phyloP scores from a whole-genome alignment of 345 rosid genomes.

The Syzygium oleosum region DNA sequence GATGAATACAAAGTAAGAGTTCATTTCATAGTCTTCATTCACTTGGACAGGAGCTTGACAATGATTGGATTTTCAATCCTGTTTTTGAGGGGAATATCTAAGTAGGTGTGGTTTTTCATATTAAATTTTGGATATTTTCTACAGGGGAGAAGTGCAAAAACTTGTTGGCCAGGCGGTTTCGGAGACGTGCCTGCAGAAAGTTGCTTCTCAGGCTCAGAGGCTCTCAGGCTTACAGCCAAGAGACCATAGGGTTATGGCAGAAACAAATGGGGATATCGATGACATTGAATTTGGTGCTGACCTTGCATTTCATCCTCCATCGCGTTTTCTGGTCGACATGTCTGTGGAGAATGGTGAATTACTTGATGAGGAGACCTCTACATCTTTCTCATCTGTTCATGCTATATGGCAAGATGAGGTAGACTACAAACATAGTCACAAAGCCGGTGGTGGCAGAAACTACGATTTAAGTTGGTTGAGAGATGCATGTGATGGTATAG shows the following conservation, averaged over 20 bases:
- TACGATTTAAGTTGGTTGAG: slow-evolving; percentile 81
- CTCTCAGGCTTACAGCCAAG: slow-evolving; percentile 54
- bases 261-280: slow-evolving; percentile 23
- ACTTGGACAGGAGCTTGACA: background rate
- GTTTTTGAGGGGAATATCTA: background rate
- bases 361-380: slow-evolving; percentile 27
- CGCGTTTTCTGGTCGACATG: slow-evolving; percentile 68
- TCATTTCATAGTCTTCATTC: background rate
- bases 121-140: background rate
- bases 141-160: slow-evolving; percentile 72
- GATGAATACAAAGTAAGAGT: background rate
- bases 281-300: slow-evolving; percentile 73
- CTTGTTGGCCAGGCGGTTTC: slow-evolving; percentile 56
- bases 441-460: slow-evolving; percentile 21
- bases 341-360: slow-evolving; percentile 44
- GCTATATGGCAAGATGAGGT: slow-evolving; percentile 42
- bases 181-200: slow-evolving; percentile 38
- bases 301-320: slow-evolving; percentile 62
- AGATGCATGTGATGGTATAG: slow-evolving; percentile 66
- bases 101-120: background rate
- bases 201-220: slow-evolving; percentile 43
- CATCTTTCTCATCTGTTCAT: slow-evolving; percentile 22
- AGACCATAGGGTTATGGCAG: slow-evolving; percentile 13
- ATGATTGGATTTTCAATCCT: background rate
- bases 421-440: slow-evolving; percentile 16